Percentiles rank a stretch among this genome's conserved stretches.
Evolutionary conservation across 1,284 basidiomycete species (phyloP).

Genomic region (Termitomyces sp.): DNA sequence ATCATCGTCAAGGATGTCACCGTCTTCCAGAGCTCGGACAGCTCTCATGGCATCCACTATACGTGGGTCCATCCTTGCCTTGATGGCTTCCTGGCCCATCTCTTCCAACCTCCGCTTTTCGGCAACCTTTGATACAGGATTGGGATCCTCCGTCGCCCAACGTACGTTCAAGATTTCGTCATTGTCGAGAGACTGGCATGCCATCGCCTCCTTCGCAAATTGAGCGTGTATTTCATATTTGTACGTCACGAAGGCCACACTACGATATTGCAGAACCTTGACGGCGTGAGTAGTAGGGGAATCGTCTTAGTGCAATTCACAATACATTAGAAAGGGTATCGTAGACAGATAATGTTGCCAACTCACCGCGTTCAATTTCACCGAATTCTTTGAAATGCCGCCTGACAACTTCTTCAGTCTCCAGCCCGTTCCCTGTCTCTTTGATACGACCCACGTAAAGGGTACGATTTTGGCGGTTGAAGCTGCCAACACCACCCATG

Average conservation of each 20-base stretch:
- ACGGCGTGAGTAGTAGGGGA: conserved; percentile 45
- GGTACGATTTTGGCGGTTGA: conserved; percentile 90
- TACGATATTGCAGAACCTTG: conserved; percentile 88
- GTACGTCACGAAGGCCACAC: conserved; percentile 97
- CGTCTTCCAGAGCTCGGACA: conserved; percentile 83
- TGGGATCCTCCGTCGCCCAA: conserved; percentile 97
- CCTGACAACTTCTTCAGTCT: conserved; percentile 86
- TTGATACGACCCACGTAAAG: conserved; percentile 93
- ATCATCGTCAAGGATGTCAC: conserved; percentile 49
- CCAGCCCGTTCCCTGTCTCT: conserved; percentile 81
- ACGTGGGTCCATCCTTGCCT: conserved; percentile 75
- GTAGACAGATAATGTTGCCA: not conserved
- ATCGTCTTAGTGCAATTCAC: conserved; percentile 22
- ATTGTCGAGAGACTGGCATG: conserved; percentile 95
- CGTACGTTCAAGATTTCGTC: conserved; percentile 97
- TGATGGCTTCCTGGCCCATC: conserved; percentile 80
- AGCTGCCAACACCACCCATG: conserved; percentile 98
- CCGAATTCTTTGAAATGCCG: conserved; percentile 98
- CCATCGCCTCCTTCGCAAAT: conserved; percentile 99
- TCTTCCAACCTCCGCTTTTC: conserved; percentile 81
- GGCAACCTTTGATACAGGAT: conserved; percentile 79
- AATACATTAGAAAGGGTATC: not conserved
- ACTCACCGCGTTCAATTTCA: conserved; percentile 87
- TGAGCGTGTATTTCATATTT: conserved; percentile 82
- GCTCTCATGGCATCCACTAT: conserved; percentile 84